Percentiles rank a stretch among this genome's conserved stretches.
These are phyloP conservation scores for Hirsutella minnesotensis DNA, from an alignment of 2,329 filamentous ascomycete species.

Conservation along the genomic window DNA sequence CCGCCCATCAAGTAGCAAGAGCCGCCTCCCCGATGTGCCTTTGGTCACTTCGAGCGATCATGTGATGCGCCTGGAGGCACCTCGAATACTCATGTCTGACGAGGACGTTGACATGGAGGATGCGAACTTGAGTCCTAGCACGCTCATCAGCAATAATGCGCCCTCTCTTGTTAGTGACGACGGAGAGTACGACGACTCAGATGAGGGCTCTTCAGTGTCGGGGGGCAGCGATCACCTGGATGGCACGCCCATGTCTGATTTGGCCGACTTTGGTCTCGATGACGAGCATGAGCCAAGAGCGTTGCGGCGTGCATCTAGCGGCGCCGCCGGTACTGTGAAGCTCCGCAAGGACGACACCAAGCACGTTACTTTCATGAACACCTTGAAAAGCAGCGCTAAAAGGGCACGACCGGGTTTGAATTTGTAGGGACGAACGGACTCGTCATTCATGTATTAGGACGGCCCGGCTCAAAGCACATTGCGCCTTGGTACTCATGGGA, in stretches of 20 bases:
- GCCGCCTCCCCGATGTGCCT: slow-evolving; percentile 26
- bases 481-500: too few species aligned
- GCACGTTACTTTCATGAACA: slow-evolving; percentile 42
- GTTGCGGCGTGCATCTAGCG: slow-evolving; percentile 31
- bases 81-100: slow-evolving; percentile 18
- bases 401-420: slow-evolving; percentile 15
- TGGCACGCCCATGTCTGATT: slow-evolving; percentile 46
- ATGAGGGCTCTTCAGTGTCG: slow-evolving; percentile 49
- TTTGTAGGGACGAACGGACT: neutral
- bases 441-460: neutral
- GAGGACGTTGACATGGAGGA: slow-evolving; percentile 43
- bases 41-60: slow-evolving; percentile 23
- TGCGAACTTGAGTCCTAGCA: slow-evolving; percentile 56
- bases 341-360: slow-evolving; percentile 43
- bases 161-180: slow-evolving; percentile 73
- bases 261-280: slow-evolving; percentile 50
- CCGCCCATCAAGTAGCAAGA: slow-evolving; percentile 48
- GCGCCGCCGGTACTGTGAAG: slow-evolving; percentile 31
- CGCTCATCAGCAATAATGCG: slow-evolving; percentile 61
- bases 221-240: slow-evolving; percentile 45
- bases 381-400: slow-evolving; percentile 30
- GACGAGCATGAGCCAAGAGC: slow-evolving; percentile 38
- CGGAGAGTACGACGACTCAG: slow-evolving; percentile 64
- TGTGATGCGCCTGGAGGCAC: slow-evolving; percentile 10
- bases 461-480: too few species aligned